A percentile compares a stretch with the other conserved stretches of the same genome.
These are phyloP conservation scores for Mitragyna speciosa DNA, from an alignment of 257 asterid genomes.

Conservation along the genomic window DNA sequence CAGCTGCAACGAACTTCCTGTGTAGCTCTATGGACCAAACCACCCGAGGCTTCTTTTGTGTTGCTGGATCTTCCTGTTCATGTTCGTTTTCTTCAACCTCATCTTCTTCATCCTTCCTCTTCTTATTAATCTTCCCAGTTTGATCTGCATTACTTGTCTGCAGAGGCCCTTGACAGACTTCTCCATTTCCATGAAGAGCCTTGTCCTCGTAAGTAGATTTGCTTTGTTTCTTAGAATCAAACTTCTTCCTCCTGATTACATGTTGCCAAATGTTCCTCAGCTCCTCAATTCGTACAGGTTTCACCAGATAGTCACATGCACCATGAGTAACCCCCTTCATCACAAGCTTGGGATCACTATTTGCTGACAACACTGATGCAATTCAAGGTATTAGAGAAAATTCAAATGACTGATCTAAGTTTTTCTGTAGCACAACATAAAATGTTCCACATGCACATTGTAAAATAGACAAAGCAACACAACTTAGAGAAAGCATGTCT, in stretches of 20 bases:
- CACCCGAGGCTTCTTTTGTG: conserved; percentile 82
- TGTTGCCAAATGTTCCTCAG: conserved; percentile 87
- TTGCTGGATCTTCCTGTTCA: conserved; percentile 56
- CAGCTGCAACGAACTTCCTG: conserved; percentile 78
- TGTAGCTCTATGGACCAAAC: conserved; percentile 96
- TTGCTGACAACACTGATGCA: conserved; percentile 77
- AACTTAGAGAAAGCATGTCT: not conserved
- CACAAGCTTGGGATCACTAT: conserved; percentile 69
- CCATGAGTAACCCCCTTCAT: conserved; percentile 83
- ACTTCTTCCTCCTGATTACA: conserved; percentile 64
- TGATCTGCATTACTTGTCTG: conserved; percentile 49
- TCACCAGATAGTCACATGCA: conserved; percentile 90
- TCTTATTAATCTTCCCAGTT: conserved; percentile 52
- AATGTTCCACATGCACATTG: not conserved
- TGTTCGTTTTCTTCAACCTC: conserved; percentile 53
- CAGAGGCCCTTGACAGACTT: conserved; percentile 43
- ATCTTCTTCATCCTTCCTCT: conserved; percentile 83
- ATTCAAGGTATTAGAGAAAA: conserved; percentile 13
- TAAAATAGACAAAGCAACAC: not conserved
- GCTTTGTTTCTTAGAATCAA: conserved; percentile 34
- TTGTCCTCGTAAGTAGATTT: conserved; percentile 35
- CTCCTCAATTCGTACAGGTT: conserved; percentile 79
- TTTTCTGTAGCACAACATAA: not conserved
- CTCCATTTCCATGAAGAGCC: conserved; percentile 42
- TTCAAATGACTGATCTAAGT: not conserved